These are phyloP conservation scores for Aureobasidium sp. DNA, from an alignment of 2,329 filamentous ascomycete genomes.

Conservation along the genomic window DNA sequence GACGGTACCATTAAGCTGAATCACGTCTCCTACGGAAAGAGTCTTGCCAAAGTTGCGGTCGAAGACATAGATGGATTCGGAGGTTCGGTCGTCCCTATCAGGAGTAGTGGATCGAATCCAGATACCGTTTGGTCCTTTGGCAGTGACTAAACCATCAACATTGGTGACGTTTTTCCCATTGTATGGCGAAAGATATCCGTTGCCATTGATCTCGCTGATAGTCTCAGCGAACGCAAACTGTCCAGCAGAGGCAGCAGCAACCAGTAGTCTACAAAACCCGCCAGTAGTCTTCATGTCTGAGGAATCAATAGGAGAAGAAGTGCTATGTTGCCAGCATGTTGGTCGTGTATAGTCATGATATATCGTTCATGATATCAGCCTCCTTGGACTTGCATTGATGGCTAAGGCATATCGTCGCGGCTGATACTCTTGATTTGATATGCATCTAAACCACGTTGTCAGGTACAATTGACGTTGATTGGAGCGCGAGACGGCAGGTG, in stretches of 20 bases:
- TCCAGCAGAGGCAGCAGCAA: neutral
- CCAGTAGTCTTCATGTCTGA: neutral
- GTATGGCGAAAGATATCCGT: slow-evolving; percentile 56
- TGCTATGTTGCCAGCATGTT: neutral
- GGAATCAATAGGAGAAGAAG: neutral
- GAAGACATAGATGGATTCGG: slow-evolving; percentile 61
- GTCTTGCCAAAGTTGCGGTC: slow-evolving; percentile 44
- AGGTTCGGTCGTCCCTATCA: slow-evolving; percentile 50
- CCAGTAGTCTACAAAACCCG: neutral
- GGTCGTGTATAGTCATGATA: neutral
- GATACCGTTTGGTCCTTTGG: slow-evolving; percentile 54
- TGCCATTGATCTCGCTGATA: slow-evolving; percentile 54
- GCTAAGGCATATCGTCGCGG: neutral
- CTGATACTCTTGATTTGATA: neutral
- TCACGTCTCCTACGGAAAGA: slow-evolving; percentile 55
- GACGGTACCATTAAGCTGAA: slow-evolving; percentile 54
- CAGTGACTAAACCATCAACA: slow-evolving; percentile 58
- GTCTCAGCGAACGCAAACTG: slow-evolving; percentile 11
- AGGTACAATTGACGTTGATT: neutral
- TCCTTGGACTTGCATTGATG: neutral
- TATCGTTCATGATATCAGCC: neutral
- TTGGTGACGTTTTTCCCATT: slow-evolving; percentile 49
- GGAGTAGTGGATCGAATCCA: slow-evolving; percentile 56
- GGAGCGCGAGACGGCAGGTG: neutral
- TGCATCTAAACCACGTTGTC: neutral